Percentiles rank a stretch among this genome's conserved stretches.
Evolutionary conservation across 768 basidiomycete species (phyloP).

Genomic region (Serendipita sp.): DNA sequence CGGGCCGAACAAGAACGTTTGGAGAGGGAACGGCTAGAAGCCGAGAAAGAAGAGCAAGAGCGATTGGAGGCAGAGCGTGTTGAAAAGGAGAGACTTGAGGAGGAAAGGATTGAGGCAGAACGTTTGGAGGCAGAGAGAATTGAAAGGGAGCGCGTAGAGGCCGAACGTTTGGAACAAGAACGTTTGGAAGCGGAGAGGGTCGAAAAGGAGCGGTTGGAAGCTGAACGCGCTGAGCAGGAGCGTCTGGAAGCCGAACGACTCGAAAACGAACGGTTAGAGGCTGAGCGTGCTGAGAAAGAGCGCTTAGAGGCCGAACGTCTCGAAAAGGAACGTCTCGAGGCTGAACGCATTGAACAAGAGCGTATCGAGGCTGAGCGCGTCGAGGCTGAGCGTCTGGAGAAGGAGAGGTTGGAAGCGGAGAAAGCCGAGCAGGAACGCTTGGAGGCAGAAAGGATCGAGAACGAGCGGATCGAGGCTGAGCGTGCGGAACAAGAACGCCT

Average conservation of each 20-base stretch:
- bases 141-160: not conserved
- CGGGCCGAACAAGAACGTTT: not conserved
- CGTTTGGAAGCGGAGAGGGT: not conserved
- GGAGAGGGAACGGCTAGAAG: not conserved
- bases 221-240: not conserved
- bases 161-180: not conserved
- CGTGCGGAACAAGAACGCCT: too few species aligned
- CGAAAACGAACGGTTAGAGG: not conserved
- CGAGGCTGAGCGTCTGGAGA: too few species aligned
- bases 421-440: not conserved
- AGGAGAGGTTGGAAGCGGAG: not conserved
- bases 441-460: too few species aligned
- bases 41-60: not conserved
- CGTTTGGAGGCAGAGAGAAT: not conserved
- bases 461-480: too few species aligned
- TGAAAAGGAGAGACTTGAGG: not conserved
- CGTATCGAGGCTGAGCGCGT: not conserved
- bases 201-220: not conserved
- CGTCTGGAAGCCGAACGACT: not conserved
- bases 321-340: not conserved
- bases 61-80: not conserved
- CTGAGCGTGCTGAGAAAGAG: not conserved
- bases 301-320: not conserved
- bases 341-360: not conserved
- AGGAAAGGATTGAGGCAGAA: not conserved